These are phyloP conservation scores for Ceratopteris richardii DNA, from an alignment of 75 land plant species.

Conservation along the genomic window DNA sequence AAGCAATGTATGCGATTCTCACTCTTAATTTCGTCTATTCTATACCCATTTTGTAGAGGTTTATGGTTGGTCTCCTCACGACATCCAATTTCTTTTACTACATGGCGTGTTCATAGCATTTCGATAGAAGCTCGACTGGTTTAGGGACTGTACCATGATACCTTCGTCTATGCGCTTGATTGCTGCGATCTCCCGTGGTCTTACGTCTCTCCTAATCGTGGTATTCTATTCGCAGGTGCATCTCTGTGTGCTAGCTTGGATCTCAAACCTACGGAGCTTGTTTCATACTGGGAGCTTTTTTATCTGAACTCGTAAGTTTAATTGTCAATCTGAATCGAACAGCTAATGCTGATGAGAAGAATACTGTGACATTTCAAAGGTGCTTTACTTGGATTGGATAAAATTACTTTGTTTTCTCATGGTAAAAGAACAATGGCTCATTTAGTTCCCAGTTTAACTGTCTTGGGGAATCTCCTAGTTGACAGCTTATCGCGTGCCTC, in stretches of 20 bases:
- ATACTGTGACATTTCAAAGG: too few relatives aligned
- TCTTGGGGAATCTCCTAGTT: background rate
- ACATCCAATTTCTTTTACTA: too few relatives aligned
- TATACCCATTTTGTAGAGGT: background rate
- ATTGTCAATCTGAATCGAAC: background rate
- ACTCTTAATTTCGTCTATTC: background rate
- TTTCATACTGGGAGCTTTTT: slow-evolving; percentile 75
- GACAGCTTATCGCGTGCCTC: background rate
- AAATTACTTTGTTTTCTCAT: background rate
- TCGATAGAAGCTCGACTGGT: too few relatives aligned
- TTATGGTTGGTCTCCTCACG: background rate
- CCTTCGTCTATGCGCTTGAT: background rate
- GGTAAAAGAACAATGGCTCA: background rate
- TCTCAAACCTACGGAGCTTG: slow-evolving; percentile 58
- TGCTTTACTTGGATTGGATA: background rate
- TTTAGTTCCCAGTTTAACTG: background rate
- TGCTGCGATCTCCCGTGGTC: slow-evolving; percentile 4
- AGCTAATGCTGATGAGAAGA: background rate
- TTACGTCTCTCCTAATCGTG: background rate
- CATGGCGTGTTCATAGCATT: too few relatives aligned
- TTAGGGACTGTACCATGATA: too few relatives aligned
- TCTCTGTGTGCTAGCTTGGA: slow-evolving; percentile 62
- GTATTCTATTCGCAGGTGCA: slow-evolving; percentile 31
- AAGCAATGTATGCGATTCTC: slow-evolving; percentile 37
- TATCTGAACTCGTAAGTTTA: slow-evolving; percentile 64